Percentiles rank a stretch among this genome's conserved stretches.
phyloP scores from a whole-genome alignment of 306 rosid species.

The Acacia acuminata region DNA sequence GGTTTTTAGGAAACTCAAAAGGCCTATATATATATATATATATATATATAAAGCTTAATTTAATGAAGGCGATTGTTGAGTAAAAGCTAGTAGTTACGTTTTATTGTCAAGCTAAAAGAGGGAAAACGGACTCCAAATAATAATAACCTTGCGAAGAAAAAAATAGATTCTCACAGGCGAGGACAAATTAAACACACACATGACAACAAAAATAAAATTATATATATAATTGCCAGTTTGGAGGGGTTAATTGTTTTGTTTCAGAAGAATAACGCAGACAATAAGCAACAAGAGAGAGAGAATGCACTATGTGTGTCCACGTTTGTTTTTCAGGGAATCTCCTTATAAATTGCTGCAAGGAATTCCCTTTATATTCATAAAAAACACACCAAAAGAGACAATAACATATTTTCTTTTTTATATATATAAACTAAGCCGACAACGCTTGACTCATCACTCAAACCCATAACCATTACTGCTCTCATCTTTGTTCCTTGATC shows the following conservation, averaged over 20 bases:
- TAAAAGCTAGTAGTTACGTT: background rate
- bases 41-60: too few species aligned
- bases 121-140: background rate
- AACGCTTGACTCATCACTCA: slow-evolving; percentile 2
- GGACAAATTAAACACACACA: background rate
- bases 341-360: background rate
- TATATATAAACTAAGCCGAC: slow-evolving; percentile 23
- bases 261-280: background rate
- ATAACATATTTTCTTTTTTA: slow-evolving; percentile 15
- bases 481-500: background rate
- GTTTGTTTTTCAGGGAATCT: slow-evolving; percentile 7
- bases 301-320: slow-evolving; percentile 7
- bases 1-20: background rate
- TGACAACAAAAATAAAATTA: background rate
- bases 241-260: background rate
- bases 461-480: background rate
- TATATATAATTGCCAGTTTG: background rate
- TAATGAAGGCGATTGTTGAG: background rate
- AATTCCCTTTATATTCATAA: background rate
- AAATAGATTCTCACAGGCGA: background rate
- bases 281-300: background rate
- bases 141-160: background rate
- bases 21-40: background rate
- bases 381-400: slow-evolving; percentile 8
- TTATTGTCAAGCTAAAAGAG: background rate